Base-by-base conservation (phyloP, 305 asterid species). In the Rubia balearica region DNA sequence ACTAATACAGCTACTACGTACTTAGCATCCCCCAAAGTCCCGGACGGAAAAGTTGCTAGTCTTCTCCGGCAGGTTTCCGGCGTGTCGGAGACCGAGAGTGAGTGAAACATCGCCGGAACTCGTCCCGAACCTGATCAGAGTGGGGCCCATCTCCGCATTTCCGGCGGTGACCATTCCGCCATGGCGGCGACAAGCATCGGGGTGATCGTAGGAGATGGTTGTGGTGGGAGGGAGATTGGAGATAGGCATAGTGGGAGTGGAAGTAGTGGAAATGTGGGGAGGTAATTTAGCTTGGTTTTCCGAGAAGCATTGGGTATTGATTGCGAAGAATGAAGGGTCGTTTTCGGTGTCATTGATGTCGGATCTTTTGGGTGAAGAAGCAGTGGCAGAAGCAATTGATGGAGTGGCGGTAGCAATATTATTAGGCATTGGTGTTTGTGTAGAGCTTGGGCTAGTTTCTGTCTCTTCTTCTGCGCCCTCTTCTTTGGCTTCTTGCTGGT, bases 11-110 rank as follows among this genome's bases (percentile, higher is more conserved):
- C 55, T 22, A 57, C 30, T 30, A 21, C 5, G 36, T 3, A 51
- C 22, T 68, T 19, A 77, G 36, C 71, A 69, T 30, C 75, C 64
- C 41, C 81, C 92, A 66, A 88, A 85, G 79, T 85, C 91, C 66
- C 96, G 85, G 71, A 86, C 87, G 38, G 90, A 82, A 85, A 90
- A 89, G 41, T 80, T 85, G 67, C 81, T 85, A 66, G 81, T 86
- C 73, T 89, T 89, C 80, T 91, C 98, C 79, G 98, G 96, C 80
- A 89, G 12, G 76, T 94, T 91, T 27, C 96, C 98, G 75, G 94
- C 89, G 76, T 94, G 99, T 49, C 94, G 96, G 60, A 94, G 84
- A 84, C 99, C 99, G 80, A 94, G 78, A 2, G 99, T 94, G 16
- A 94, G 93, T 24, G 99, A 94, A 42, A 94, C 96, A 40, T 94